Conservation (phyloP, 441 rosid genomes). For the Melastoma candidum region DNA sequence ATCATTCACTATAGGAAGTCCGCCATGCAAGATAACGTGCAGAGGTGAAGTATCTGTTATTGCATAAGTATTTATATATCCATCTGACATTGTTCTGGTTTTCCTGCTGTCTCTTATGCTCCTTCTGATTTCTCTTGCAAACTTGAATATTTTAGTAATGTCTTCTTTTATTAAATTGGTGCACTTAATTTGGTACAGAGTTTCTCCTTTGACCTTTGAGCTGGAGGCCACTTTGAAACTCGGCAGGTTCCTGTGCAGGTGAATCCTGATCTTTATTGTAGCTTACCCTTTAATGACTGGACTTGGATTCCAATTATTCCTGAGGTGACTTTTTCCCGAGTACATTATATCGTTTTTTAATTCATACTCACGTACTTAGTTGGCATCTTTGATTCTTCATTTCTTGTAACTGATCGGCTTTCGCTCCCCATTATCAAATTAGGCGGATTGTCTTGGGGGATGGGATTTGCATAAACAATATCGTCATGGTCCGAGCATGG, state of each 20-base stretch:
- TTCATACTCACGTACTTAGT: no score
- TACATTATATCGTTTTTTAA: neutral
- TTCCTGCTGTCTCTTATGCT: neutral
- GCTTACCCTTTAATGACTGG: no score
- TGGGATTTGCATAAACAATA: no score
- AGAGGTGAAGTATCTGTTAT: slow-evolving; percentile 38
- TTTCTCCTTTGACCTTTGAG: slow-evolving; percentile 94
- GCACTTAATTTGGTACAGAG: slow-evolving; percentile 36
- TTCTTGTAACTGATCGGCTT: no score
- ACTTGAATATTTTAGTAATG: neutral
- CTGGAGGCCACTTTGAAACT: slow-evolving; percentile 89
- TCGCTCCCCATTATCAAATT: no score
- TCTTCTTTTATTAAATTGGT: slow-evolving; percentile 8
- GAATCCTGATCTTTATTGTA: slow-evolving; percentile 6
- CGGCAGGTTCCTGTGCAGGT: slow-evolving; percentile 98
- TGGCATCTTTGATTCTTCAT: no score
- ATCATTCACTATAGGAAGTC: slow-evolving; percentile 87
- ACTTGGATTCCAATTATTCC: neutral
- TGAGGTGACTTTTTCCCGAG: neutral
- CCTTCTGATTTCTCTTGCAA: neutral
- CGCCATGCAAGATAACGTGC: slow-evolving; percentile 83
- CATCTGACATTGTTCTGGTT: neutral
- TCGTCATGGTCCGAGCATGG: neutral
- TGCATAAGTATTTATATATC: neutral
- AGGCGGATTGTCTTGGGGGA: no score